These are phyloP conservation scores for Malania oleifera DNA, from an alignment of 164 flowering plant species.

Conservation along the genomic window DNA sequence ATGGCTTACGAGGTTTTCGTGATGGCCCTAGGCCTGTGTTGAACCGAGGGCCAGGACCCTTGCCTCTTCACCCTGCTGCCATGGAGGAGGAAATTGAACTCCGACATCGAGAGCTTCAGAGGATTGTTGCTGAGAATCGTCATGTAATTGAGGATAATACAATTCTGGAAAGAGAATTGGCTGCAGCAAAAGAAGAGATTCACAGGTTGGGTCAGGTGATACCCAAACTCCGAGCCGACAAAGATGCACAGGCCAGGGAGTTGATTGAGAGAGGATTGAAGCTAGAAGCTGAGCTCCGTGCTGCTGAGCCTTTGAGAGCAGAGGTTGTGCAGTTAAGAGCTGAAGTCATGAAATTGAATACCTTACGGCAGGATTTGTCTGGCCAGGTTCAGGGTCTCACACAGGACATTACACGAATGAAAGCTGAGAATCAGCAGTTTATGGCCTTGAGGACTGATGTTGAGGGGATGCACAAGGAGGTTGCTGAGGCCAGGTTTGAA, in stretches of 20 bases:
- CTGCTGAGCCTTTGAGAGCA: constrained; percentile 44
- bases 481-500: constrained; percentile 53
- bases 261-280: constrained; percentile 55
- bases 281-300: constrained; percentile 61
- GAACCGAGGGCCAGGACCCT: constrained; percentile 31
- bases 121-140: constrained; percentile 50
- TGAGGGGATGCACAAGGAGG: constrained; percentile 49
- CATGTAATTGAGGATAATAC: constrained; percentile 46
- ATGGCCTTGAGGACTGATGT: constrained; percentile 42
- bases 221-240: constrained; percentile 47
- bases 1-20: constrained; percentile 28
- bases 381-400: constrained; percentile 45
- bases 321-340: constrained; percentile 51
- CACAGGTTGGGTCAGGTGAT: constrained; percentile 42
- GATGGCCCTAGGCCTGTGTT: constrained; percentile 33
- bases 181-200: constrained; percentile 52
- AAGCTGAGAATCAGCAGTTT: constrained; percentile 55
- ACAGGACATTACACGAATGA: constrained; percentile 31
- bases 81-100: constrained; percentile 67
- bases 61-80: constrained; percentile 41
- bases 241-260: constrained; percentile 47
- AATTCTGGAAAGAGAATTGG: constrained; percentile 46
- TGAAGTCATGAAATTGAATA: constrained; percentile 46
- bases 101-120: constrained; percentile 45
- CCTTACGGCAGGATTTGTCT: constrained; percentile 43